These are phyloP conservation scores for Globisporangium viniferum DNA, from an alignment of 352 stramenopile genomes.

Conservation along the genomic window DNA sequence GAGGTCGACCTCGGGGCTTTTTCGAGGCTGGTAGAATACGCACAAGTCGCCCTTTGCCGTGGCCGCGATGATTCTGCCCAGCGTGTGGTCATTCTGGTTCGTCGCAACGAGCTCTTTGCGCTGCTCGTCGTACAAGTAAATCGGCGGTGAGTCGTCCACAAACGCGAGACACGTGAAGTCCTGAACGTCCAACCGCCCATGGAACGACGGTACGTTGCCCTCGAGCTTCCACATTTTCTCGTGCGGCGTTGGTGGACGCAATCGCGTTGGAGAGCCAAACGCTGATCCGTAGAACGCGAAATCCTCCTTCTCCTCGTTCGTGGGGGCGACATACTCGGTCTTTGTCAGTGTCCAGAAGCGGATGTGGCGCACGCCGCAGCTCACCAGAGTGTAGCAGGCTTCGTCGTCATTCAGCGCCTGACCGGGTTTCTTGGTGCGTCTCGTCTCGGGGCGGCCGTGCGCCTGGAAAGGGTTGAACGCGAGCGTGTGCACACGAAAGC, in stretches of 20 bases:
- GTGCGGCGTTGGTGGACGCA: constrained; percentile 51
- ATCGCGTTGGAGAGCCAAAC: constrained; percentile 46
- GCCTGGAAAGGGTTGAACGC: constrained; percentile 75
- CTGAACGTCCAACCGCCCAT: constrained; percentile 63
- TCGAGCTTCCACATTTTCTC: constrained; percentile 74
- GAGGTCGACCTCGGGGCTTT: constrained; percentile 28
- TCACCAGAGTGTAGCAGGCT: constrained; percentile 69
- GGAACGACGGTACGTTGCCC: constrained; percentile 67
- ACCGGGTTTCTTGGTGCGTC: constrained; percentile 45
- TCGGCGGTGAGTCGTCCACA: constrained; percentile 60
- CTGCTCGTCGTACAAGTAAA: constrained; percentile 56
- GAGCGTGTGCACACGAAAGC: constrained; percentile 57
- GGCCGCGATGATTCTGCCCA: constrained; percentile 57
- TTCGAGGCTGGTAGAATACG: constrained; percentile 61
- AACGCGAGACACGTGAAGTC: constrained; percentile 68
- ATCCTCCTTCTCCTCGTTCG: constrained; percentile 45
- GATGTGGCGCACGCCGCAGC: constrained; percentile 69
- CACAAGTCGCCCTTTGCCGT: constrained; percentile 67
- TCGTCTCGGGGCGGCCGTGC: constrained; percentile 50
- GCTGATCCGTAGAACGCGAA: constrained; percentile 60
- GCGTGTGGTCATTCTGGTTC: constrained; percentile 46
- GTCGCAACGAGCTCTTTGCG: constrained; percentile 40
- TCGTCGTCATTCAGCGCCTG: constrained; percentile 71
- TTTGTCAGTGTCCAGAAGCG: constrained; percentile 73
- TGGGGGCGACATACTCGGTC: constrained; percentile 38